Conservation (phyloP, 1,139 yeast genomes). For the Wickerhamiella pararugosa region DNA sequence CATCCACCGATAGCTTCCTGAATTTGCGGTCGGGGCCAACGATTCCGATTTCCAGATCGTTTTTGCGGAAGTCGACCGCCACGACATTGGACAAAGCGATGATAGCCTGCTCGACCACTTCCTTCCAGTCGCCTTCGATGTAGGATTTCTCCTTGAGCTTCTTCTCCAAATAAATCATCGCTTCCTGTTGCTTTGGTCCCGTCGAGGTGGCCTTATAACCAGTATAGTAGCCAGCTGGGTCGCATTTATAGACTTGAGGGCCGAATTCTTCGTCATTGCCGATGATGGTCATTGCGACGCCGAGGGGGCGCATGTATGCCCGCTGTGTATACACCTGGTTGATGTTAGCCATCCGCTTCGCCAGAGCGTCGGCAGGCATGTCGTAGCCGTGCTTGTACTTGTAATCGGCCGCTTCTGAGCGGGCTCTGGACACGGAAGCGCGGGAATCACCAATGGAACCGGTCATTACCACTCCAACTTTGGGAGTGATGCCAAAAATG, state of each 20-base stretch:
- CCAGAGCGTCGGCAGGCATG: conserved; percentile 88
- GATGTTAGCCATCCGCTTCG: conserved; percentile 89
- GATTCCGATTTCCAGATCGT: conserved; percentile 86
- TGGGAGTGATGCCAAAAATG: conserved; percentile 65
- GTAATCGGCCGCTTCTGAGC: conserved; percentile 89
- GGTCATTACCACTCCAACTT: conserved; percentile 82
- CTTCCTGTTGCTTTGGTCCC: conserved; percentile 96
- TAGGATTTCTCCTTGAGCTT: conserved; percentile 63
- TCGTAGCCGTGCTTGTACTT: conserved; percentile 89
- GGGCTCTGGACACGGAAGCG: conserved; percentile 76
- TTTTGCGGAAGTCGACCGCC: conserved; percentile 86
- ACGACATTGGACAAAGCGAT: conserved; percentile 70
- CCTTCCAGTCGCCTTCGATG: conserved; percentile 76
- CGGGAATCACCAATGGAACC: conserved; percentile 97
- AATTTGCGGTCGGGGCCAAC: conserved; percentile 47
- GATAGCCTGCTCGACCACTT: conserved; percentile 80
- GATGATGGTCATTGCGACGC: conserved; percentile 80
- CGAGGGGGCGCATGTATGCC: conserved; percentile 98
- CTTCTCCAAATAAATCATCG: conserved; percentile 80
- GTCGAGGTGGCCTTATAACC: conserved; percentile 89
- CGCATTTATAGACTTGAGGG: conserved; percentile 84
- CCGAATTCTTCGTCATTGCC: conserved; percentile 81
- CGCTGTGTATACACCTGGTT: conserved; percentile 93
- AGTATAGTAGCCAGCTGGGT: conserved; percentile 92
- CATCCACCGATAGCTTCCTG: conserved; percentile 60